phyloP scores from a whole-genome alignment of 1,284 basidiomycete species.

The Cystobasidium sp. region DNA sequence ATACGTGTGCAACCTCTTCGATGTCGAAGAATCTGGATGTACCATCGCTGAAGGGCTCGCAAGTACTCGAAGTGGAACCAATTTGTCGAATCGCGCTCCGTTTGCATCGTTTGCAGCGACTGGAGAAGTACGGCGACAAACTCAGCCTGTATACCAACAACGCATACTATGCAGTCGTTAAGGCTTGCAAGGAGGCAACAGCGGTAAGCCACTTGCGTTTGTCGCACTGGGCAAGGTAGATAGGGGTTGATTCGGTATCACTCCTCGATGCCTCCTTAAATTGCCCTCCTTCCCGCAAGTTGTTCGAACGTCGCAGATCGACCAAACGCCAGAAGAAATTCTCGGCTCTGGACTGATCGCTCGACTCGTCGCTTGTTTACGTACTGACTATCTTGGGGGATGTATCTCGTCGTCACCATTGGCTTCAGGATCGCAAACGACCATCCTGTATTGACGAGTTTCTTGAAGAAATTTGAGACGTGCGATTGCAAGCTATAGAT shows the following conservation, averaged over 20 bases:
- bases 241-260: too few relatives aligned
- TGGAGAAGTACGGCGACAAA: constrained; percentile 18
- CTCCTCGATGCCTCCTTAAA: too few relatives aligned
- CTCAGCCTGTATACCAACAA: constrained; percentile 13
- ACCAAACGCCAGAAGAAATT: background rate
- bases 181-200: constrained; percentile 3
- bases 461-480: background rate
- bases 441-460: background rate
- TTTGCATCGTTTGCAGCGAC: constrained; percentile 5
- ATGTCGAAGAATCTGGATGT: background rate
- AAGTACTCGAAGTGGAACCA: constrained; percentile 1
- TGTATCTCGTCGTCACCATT: background rate
- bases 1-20: background rate
- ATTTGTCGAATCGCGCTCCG: constrained; percentile 4
- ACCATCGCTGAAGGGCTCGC: background rate
- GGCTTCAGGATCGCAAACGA: background rate
- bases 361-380: background rate
- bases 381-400: background rate
- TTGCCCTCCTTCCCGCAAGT: too few relatives aligned
- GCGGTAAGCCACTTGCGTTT: constrained; percentile 2
- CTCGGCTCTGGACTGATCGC: background rate
- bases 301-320: too few relatives aligned
- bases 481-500: background rate
- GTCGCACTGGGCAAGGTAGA: too few relatives aligned
- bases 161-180: constrained; percentile 2